Base-by-base conservation (phyloP, 1,284 basidiomycete genomes). In the Psilocybe mexicana region DNA sequence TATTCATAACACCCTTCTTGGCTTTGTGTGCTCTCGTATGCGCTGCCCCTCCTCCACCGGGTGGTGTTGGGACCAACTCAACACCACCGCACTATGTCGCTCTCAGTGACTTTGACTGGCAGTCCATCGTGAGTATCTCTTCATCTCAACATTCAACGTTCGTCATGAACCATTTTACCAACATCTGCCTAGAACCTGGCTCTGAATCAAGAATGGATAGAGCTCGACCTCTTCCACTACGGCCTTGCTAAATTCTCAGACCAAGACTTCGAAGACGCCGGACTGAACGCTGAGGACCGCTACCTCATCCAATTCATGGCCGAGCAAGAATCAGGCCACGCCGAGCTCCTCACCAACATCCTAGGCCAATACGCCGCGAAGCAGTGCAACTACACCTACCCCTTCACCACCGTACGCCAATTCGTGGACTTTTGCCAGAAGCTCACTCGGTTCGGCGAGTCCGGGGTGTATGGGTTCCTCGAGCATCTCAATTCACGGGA, bases 341-440 rank as follows among this genome's bases (percentile, higher is more conserved):
- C 82, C 0, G 70, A 67, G 7, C 65, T 81, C 40, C 57, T 86
- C 35, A 72, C 75, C 12, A 82, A 83, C 67, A 81, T 86, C 48
- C 70, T 84, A 2, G 78, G 78, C 36, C 68, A 64, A 28, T 66
- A 63, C 38, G 79, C 77, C 4, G 75, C 81, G 0, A 75, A 79
- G 65, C 78, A 74, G 42, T 88, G 86, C 76, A 79, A 76, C n/a
- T 88, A 88, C 70, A 70, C 73, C 11, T 88, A 87, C 69, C 78
- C 82, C 3, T 86, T 86, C 72, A 70, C 76, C 12, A 82, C 76
- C 30, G 85, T 88, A 11, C 75, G 77, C 45, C 81, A 83, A 63
- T 89, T 84, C 67, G 67, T 89, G 58, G 82, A 87, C 65, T 86
- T 87, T 71, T 83, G 77, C 61, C 83, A 85, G 69, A 78, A 80